These are phyloP conservation scores for Neofusicoccum kwambonambiense DNA, from an alignment of 2,329 filamentous ascomycete genomes.

Conservation along the genomic window DNA sequence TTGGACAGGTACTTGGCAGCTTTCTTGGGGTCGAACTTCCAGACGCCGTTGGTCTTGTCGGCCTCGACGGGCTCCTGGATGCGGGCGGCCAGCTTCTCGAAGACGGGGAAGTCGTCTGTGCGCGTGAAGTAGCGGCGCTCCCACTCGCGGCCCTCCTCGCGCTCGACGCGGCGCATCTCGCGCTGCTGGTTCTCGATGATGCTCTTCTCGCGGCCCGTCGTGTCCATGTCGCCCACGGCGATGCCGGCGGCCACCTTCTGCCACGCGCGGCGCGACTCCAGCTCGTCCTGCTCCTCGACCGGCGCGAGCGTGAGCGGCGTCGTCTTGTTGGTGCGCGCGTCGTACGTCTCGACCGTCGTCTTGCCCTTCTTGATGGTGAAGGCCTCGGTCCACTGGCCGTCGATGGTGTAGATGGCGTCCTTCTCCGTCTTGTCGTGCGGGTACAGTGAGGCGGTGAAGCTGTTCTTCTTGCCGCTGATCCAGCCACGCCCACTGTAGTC, in stretches of 20 bases:
- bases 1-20: constrained; percentile 24
- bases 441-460: constrained; percentile 73
- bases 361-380: constrained; percentile 68
- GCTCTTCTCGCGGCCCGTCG: constrained; percentile 73
- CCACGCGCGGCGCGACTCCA: constrained; percentile 89
- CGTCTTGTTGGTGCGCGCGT: constrained; percentile 48
- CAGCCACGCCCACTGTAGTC: constrained; percentile 94
- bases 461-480: constrained; percentile 95
- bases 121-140: constrained; percentile 75
- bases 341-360: constrained; percentile 44
- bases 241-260: constrained; percentile 80
- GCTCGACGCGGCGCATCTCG: constrained; percentile 71
- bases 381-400: constrained; percentile 85
- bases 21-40: constrained; percentile 63
- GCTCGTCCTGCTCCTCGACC: constrained; percentile 76
- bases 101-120: constrained; percentile 41
- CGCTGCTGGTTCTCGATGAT: constrained; percentile 90
- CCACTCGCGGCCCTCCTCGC: constrained; percentile 74
- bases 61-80: constrained; percentile 54
- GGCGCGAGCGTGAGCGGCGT: constrained; percentile 71
- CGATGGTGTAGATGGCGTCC: constrained; percentile 73
- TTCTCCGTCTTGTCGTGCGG: constrained; percentile 64
- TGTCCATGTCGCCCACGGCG: constrained; percentile 77
- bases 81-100: constrained; percentile 47
- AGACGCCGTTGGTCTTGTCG: constrained; percentile 68